Base-by-base conservation (phyloP, 345 rosid genomes). In the Eucalyptus urophylla region DNA sequence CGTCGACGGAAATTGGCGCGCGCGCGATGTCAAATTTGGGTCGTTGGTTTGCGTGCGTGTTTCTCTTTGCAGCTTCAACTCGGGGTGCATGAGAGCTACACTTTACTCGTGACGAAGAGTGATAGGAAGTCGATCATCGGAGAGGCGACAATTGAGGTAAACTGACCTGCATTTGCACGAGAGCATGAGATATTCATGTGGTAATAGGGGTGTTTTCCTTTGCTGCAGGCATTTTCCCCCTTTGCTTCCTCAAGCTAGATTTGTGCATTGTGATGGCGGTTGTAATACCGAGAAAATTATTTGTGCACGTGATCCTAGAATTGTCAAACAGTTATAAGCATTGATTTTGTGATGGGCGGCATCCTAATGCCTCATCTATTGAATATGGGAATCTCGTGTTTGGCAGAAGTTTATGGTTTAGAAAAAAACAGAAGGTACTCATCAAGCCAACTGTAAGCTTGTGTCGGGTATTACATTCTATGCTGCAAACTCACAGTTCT, bases 121-220 rank as follows among this genome's bases (percentile, higher is more conserved):
- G 93, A 91, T 14, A 93, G 92, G 15, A 90, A 90, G 69, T 96
- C 96, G 11, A 93, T 93, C 89, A 87, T 93, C 49, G 94, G 95
- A 90, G 94, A 92, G 87, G 97, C 95, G 16, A 92, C 92, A 6
- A 97, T 98, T 86, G 97, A 97, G 99, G 98, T 97, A 88, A 90
- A 86, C 40, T 8, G 80, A 67, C 80, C 16, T 67, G 80, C 29
- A 7, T 85, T 27, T 49, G 37, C 87, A 27, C 56, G 13, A 49
- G 56, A 49, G 11, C 56, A 27, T 49, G 56, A 85, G 31, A 27
- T 21, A 85, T 47, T 45, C 47, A 60, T 80, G 87, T 49, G 56
- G 33, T 31, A 33, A 50, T n/a, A 16, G 16, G 2, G 40, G 40
- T 16, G 47, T 24, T 49, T 87, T 29, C 81, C 45, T 86, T 90